These are phyloP conservation scores for Diaporthe humulicola DNA, from an alignment of 2,329 filamentous ascomycete genomes.

Conservation along the genomic window DNA sequence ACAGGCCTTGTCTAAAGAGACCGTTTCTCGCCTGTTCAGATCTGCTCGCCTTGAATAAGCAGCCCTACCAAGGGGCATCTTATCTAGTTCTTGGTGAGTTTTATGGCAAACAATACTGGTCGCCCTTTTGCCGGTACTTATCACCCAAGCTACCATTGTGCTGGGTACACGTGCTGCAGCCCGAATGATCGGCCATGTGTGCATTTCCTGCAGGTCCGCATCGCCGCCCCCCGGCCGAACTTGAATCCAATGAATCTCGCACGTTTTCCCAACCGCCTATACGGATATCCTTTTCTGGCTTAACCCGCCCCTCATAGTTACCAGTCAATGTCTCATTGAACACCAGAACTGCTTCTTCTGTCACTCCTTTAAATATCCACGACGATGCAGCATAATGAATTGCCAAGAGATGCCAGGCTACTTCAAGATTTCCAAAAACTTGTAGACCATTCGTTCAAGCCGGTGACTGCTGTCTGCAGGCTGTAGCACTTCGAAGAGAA, in stretches of 20 bases:
- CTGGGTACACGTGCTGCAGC: slow-evolving; percentile 9
- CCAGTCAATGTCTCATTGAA: not conserved
- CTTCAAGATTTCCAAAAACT: not conserved
- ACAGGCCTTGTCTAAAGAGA: not conserved
- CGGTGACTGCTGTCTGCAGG: not conserved
- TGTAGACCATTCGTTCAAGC: not conserved
- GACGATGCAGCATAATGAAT: not conserved
- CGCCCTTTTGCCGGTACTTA: not conserved
- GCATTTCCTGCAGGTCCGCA: slow-evolving; percentile 4
- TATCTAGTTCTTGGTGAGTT: not conserved
- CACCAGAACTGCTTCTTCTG: not conserved
- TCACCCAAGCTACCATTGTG: not conserved
- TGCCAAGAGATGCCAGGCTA: not conserved
- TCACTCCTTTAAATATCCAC: not conserved
- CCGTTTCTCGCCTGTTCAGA: not conserved
- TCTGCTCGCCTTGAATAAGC: not conserved
- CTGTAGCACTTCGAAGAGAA: not conserved
- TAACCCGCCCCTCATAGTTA: slow-evolving; percentile 21
- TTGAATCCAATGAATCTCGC: slow-evolving; percentile 34
- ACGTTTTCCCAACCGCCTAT: slow-evolving; percentile 32
- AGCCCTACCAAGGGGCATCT: not conserved
- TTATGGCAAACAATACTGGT: not conserved
- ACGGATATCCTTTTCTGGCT: not conserved
- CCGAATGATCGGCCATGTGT: not conserved
- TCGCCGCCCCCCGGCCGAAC: slow-evolving; percentile 5